These are phyloP conservation scores for Chlamydomonas eustigma DNA, from an alignment of 139 green algal genomes.

Conservation along the genomic window DNA sequence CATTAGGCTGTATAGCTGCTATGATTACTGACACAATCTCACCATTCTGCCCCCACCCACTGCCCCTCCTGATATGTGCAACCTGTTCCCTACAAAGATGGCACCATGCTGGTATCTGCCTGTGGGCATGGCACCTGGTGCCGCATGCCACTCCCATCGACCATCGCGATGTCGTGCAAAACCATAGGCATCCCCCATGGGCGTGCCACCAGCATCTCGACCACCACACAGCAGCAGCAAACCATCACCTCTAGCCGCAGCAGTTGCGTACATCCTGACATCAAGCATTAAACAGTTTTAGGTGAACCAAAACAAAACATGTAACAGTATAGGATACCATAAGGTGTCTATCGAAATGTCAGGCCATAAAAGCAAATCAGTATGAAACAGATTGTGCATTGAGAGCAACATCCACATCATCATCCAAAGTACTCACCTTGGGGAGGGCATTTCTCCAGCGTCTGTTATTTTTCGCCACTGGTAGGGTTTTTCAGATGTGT, in stretches of 20 bases:
- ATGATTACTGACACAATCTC: too few species aligned
- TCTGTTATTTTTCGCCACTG: slow-evolving; percentile 89
- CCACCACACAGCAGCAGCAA: slow-evolving; percentile 94
- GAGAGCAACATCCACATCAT: too few species aligned
- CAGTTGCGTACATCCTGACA: slow-evolving; percentile 97
- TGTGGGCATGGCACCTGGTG: slow-evolving; percentile 86
- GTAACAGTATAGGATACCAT: too few species aligned
- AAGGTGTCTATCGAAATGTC: too few species aligned
- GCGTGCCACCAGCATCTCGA: slow-evolving; percentile 70
- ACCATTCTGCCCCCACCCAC: slow-evolving; percentile 93
- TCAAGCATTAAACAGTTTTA: too few species aligned
- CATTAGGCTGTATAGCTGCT: too few species aligned
- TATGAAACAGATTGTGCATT: too few species aligned
- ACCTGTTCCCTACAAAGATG: slow-evolving; percentile 88
- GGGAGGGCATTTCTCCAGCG: slow-evolving; percentile 70
- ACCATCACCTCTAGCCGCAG: slow-evolving; percentile 85
- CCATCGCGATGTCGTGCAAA: slow-evolving; percentile 95
- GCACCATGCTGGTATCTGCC: slow-evolving; percentile 93
- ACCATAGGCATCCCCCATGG: slow-evolving; percentile 90
- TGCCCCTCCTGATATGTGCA: slow-evolving; percentile 94
- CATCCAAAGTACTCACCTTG: too few species aligned
- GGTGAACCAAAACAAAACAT: neutral
- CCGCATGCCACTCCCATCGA: slow-evolving; percentile 97
- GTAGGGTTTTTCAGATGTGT: slow-evolving; percentile 99
- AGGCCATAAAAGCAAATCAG: too few species aligned